Conservation (phyloP, 768 basidiomycete species). For the Collybiopsis luxurians region DNA sequence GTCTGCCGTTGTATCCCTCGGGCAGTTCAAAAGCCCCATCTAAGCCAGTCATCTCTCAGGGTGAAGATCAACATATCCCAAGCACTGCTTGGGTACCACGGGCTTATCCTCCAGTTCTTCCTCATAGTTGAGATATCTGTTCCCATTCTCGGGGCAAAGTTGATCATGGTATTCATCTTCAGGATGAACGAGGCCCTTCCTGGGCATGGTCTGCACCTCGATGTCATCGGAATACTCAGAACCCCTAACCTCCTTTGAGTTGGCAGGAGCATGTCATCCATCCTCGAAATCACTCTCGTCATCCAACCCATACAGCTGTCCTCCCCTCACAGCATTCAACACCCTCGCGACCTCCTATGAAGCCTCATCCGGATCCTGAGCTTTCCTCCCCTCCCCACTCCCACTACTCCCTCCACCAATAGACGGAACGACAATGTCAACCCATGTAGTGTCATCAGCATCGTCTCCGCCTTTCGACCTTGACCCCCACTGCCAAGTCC, state of each 20-base stretch:
- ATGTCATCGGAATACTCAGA: constrained; percentile 31
- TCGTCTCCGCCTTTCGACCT: constrained; percentile 8
- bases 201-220: constrained; percentile 8
- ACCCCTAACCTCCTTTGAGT: constrained; percentile 28
- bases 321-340: constrained; percentile 42
- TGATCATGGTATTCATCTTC: constrained; percentile 37
- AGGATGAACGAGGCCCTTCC: not conserved
- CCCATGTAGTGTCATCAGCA: not conserved
- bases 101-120: constrained; percentile 24
- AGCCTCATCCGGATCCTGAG: constrained; percentile 60
- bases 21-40: not conserved
- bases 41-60: constrained; percentile 55
- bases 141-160: constrained; percentile 35
- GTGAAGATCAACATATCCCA: constrained; percentile 78
- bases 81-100: constrained; percentile 30
- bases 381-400: constrained; percentile 43
- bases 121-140: constrained; percentile 23
- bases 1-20: too few species aligned
- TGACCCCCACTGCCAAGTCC: constrained; percentile 24
- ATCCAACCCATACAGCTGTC: constrained; percentile 10
- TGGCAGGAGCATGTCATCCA: constrained; percentile 67
- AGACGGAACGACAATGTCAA: constrained; percentile 1
- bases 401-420: constrained; percentile 23
- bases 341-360: constrained; percentile 62
- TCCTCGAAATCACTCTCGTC: constrained; percentile 74